Base-by-base conservation (phyloP, 1,139 yeast genomes). In the Fermentozyma sake region DNA sequence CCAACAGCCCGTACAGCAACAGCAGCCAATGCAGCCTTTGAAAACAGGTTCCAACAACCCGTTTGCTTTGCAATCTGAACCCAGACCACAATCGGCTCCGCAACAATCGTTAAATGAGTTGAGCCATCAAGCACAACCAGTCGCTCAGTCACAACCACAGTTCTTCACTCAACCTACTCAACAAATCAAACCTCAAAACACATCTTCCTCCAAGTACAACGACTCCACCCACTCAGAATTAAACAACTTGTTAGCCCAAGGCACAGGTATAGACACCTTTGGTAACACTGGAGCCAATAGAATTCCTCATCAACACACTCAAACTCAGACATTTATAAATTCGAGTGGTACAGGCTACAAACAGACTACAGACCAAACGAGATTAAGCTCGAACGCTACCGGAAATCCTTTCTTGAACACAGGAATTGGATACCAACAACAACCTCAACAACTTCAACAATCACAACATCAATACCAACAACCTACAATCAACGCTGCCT, bases 191-290 rank as follows among this genome's bases (percentile, higher is more conserved):
- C 55, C 52, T 6, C 54, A 55, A 38, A 53, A 44, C 28, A 59
- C 65, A 4, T 55, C 68, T 4, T 50, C 61, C 4, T 65, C 72
- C 14, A 59, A 52, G 38, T 65, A 41, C 42, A 61, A 63, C 66
- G 81, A 50, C 68, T 76, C 56, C 58, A 73, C 67, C 61, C 87
- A 62, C 34, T 42, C 60, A 12, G 91, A 84, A 41, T 71, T 89
- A 48, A 87, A 89, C 56, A 72, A 73, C 34, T 64, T 89, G 33
- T 68, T 89, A 41, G 83, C 94, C 8, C 76, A 79, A 31, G 96
- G 96, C 20, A 84, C 95, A 1, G 97, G 96, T 14, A 66, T 87
- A 32, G 98, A 91, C 56, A 89, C 97, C 0, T 91, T 85, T 55
- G 98, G 98, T 56, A 91, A 91, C 55, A 80, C 86, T 5, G 98